phyloP scores from a whole-genome alignment of 495 filamentous ascomycete genomes.

The Aspergillus saccharolyticus region DNA sequence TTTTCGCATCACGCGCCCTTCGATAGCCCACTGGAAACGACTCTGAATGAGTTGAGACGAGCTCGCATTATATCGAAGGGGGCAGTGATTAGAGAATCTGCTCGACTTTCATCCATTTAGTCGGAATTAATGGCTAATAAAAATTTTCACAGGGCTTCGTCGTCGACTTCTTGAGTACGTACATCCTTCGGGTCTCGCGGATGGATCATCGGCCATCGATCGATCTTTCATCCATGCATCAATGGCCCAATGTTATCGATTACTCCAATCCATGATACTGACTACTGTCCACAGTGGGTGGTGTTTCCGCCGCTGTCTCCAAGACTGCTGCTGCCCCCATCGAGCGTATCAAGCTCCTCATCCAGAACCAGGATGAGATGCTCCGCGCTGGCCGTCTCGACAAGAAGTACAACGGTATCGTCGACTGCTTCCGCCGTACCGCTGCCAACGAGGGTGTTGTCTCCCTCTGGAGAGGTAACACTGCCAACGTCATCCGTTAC shows the following conservation, averaged over 20 bases:
- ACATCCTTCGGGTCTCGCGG: background rate
- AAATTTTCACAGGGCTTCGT: conserved; percentile 52
- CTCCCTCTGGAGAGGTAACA: conserved; percentile 98
- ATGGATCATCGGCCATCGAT: background rate
- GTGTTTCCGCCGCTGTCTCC: conserved; percentile 98
- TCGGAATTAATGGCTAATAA: conserved; percentile 28
- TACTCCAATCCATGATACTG: conserved; percentile 19
- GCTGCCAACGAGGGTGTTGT: conserved; percentile 70
- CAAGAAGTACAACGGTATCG: conserved; percentile 91
- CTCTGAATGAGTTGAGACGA: background rate
- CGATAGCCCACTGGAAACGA: background rate
- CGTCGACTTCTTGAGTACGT: conserved; percentile 96
- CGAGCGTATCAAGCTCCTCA: conserved; percentile 99
- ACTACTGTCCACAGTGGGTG: conserved; percentile 70
- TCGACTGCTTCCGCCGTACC: conserved; percentile 91
- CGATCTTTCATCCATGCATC: conserved; percentile 3
- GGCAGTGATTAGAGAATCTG: background rate
- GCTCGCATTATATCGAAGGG: background rate
- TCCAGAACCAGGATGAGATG: conserved; percentile 99
- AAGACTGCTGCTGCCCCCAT: conserved; percentile 99
- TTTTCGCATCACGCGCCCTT: conserved; percentile 10
- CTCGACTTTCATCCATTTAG: background rate
- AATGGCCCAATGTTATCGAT: background rate
- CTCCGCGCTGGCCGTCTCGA: conserved; percentile 96
- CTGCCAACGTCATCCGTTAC: conserved; percentile 99